These are phyloP conservation scores for Rosa chinensis DNA, from an alignment of 306 rosid genomes.

Conservation along the genomic window DNA sequence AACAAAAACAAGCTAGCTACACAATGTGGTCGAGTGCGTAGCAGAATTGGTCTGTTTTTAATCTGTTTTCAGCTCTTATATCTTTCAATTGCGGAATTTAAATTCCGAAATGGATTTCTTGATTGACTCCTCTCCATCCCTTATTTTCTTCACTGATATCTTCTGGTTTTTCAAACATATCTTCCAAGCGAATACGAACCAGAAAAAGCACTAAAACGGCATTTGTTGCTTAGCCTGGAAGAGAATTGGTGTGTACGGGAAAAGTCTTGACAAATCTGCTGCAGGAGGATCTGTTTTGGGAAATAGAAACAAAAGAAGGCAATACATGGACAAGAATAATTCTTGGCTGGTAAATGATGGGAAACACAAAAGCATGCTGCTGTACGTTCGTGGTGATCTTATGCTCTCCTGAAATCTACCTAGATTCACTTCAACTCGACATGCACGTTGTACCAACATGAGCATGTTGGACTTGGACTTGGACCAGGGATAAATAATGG, in stretches of 20 bases:
- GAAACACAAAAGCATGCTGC: constrained; percentile 39
- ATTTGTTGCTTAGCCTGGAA: constrained; percentile 29
- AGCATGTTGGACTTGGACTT: constrained; percentile 39
- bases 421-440: constrained; percentile 50
- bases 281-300: constrained; percentile 31
- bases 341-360: constrained; percentile 37
- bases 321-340: constrained; percentile 47
- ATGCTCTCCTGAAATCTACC: constrained; percentile 54
- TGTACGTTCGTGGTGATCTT: constrained; percentile 40
- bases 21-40: background rate
- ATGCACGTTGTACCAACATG: constrained; percentile 45
- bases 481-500: background rate
- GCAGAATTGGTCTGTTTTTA: background rate
- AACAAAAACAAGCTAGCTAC: background rate
- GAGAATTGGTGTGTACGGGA: constrained; percentile 42
- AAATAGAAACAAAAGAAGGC: constrained; percentile 30
- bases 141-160: constrained; percentile 13
- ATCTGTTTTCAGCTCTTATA: background rate
- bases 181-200: constrained; percentile 42
- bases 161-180: constrained; percentile 24
- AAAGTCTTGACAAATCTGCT: constrained; percentile 56
- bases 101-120: background rate
- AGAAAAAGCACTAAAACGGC: constrained; percentile 39
- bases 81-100: background rate
- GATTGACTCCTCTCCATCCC: constrained; percentile 28